Percentiles rank a stretch among this genome's conserved stretches.
These are phyloP conservation scores for Decorospora gaudefroyi DNA, from an alignment of 2,329 filamentous ascomycete species.

Conservation along the genomic window DNA sequence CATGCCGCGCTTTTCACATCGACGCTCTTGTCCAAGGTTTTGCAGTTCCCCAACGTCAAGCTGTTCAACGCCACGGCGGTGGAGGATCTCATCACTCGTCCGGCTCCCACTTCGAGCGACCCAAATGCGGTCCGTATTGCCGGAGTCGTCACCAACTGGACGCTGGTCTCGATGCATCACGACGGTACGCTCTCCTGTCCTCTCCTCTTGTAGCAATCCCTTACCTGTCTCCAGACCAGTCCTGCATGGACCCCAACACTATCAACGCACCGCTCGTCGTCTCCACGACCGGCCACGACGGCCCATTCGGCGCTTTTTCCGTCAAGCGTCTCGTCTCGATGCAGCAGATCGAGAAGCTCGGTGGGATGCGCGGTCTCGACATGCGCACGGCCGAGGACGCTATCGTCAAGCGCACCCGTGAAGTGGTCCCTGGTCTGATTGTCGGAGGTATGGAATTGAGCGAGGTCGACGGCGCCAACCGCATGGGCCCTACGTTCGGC, in stretches of 20 bases:
- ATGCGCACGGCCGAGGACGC: constrained; percentile 92
- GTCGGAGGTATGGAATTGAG: constrained; percentile 95
- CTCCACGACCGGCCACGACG: constrained; percentile 89
- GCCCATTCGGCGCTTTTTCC: constrained; percentile 85
- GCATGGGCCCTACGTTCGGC: constrained; percentile 88
- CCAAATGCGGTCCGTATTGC: constrained; percentile 69
- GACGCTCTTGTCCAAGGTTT: constrained; percentile 80
- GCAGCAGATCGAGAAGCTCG: constrained; percentile 79
- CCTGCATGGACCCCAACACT: constrained; percentile 96
- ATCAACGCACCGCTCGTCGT: constrained; percentile 91
- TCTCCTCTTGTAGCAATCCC: constrained; percentile 1
- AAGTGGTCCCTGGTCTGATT: constrained; percentile 84
- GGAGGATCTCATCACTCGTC: constrained; percentile 88
- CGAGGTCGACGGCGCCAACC: constrained; percentile 87
- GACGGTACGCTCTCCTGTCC: constrained; percentile 19
- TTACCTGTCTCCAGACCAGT: constrained; percentile 68
- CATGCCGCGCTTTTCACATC: constrained; percentile 91
- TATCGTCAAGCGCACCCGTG: constrained; percentile 88
- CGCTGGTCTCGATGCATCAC: constrained; percentile 72
- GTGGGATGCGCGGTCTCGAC: constrained; percentile 90
- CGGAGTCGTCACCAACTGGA: constrained; percentile 96
- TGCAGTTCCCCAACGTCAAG: constrained; percentile 88
- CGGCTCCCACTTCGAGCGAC: constrained; percentile 48
- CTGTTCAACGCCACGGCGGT: constrained; percentile 94
- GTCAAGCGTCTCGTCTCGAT: constrained; percentile 91